Evolutionary conservation across 805 yeast species (phyloP), one percentile per base, ranked within the genome.

Genomic region (Candida alai): DNA sequence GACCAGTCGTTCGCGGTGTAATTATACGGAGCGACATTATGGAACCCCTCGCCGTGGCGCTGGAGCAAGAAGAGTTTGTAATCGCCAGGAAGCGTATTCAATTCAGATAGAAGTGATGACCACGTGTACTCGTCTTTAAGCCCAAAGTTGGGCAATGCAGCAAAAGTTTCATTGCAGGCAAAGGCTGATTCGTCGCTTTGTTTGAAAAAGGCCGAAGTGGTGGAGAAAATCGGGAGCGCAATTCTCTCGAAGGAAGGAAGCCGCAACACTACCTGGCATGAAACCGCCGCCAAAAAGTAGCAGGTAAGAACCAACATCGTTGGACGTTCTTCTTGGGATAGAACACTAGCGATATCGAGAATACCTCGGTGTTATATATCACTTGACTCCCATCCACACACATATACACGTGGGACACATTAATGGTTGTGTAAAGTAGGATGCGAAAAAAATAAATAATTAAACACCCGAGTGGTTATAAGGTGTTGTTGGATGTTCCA

Each of bases 11-110:
- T 22, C 2, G 12, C 12, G n/a, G 35, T 19, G 28, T 45, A 54
- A 12, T 35, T 13, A 4, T 15, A 6, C 2, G 49, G 49, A 1
- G 54, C 62, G 22, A 18, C 20, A 34, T 59, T 59, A 36, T 60
- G 66, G 34, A 39, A 54, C 7, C 61, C 65, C 43, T 59, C 59
- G 8, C 62, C 62, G 37, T 60, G 66, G 35, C 66, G 43, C 23
- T 53, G 60, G 6, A 60, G 32, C 25, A 54, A 58, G 13, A 60
- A 38, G 20, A 60, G 37, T 35, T 58, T 59, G 9, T 30, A 28
- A 16, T 43, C 28, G 2, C 17, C 25, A 22, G 38, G 40, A 7
- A 31, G 28, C 8, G 34, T 23, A 9, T 27, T 36, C 8, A 54
- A 18, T n/a, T 42, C 29, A 2, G 39, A 29, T 6, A 43, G 17